Evolutionary conservation across 768 basidiomycete species (phyloP), one percentile per base, ranked within the genome.

Genomic region (Pulveroboletus sp.): DNA sequence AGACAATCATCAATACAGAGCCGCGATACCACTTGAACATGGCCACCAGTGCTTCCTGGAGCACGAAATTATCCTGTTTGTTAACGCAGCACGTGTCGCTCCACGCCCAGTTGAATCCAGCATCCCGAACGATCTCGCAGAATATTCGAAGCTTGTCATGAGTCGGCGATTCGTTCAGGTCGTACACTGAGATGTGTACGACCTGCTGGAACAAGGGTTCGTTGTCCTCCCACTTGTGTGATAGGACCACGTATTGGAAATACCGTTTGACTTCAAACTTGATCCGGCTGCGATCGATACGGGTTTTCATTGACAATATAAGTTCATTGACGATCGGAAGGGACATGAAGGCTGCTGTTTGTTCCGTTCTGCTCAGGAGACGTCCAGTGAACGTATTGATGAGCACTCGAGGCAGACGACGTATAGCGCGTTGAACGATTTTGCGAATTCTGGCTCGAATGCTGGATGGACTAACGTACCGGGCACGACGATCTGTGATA

Each of bases 21-120:
- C 12, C 6, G 27, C 27, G 27, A 29, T 29, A 29, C 27, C 27
- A 29, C 27, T 12, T 6, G 27, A 29, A 29, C 27, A 29, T 29
- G 27, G 27, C 27, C 27, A 29, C 27, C 27, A 29, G 27, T 29
- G 27, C 27, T 12, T 29, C 27, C 12, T 29, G 27, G 27, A 29
- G 27, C 27, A 29, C 27, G 45, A 51, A 22, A 35, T 43, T 29
- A 17, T 51, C 32, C 3, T n/a, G 5, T n/a, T 44, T 51, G 23
- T 56, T 17, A 14, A 56, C 51, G 23, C 55, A 56, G 23, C 55
- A 56, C 0, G 55, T 55, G 14, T 56, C 27, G 27, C 27, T 29
- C 27, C 27, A 29, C 27, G 27, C 27, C 27, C 27, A 29, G 6
- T 29, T 12, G 6, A 43, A 55, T 3, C 48, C 53, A 6, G 39